A percentile compares a stretch with the other conserved stretches of the same genome.
Conservation (phyloP, 345 rosid genomes). For the Gossypium bickii region DNA sequence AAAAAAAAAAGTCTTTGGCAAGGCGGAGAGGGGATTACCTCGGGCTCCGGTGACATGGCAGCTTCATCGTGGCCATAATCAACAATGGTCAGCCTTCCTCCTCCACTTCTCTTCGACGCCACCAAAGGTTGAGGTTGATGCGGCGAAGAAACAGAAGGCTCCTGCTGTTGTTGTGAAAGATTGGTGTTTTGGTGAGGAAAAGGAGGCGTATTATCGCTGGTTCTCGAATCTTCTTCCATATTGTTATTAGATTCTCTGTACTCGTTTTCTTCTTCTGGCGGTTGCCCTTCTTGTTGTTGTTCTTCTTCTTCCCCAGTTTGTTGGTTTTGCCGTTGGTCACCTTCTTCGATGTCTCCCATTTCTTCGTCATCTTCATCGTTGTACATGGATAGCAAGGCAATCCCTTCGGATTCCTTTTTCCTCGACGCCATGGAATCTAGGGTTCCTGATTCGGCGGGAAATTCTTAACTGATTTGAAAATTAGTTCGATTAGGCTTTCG, state of each 20-base stretch:
- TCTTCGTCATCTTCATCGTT: constrained; percentile 88
- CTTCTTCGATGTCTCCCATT: constrained; percentile 60
- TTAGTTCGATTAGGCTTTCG: not conserved
- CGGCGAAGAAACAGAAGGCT: constrained; percentile 21
- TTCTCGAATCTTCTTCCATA: constrained; percentile 38
- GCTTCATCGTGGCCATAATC: constrained; percentile 68
- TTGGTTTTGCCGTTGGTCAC: not conserved
- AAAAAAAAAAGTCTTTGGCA: not conserved
- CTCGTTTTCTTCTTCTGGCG: constrained; percentile 27
- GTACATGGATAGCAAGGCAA: constrained; percentile 74
- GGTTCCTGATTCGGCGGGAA: not conserved
- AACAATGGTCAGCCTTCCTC: constrained; percentile 48
- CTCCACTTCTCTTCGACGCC: constrained; percentile 25
- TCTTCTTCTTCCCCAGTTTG: constrained; percentile 4
- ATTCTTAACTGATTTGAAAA: constrained; percentile 7
- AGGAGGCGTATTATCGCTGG: constrained; percentile 17
- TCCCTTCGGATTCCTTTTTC: constrained; percentile 74
- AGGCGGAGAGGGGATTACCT: constrained; percentile 26
- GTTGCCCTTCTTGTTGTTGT: constrained; percentile 23
- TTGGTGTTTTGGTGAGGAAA: constrained; percentile 18
- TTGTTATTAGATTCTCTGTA: constrained; percentile 25
- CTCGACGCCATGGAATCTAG: constrained; percentile 52
- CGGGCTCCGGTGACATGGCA: constrained; percentile 67
- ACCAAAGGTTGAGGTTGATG: constrained; percentile 10
- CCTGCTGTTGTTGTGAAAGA: constrained; percentile 25